Evolutionary conservation across 176 grass and related monocot species (phyloP).

Genomic region (Ampelocalamus luodianensis): DNA sequence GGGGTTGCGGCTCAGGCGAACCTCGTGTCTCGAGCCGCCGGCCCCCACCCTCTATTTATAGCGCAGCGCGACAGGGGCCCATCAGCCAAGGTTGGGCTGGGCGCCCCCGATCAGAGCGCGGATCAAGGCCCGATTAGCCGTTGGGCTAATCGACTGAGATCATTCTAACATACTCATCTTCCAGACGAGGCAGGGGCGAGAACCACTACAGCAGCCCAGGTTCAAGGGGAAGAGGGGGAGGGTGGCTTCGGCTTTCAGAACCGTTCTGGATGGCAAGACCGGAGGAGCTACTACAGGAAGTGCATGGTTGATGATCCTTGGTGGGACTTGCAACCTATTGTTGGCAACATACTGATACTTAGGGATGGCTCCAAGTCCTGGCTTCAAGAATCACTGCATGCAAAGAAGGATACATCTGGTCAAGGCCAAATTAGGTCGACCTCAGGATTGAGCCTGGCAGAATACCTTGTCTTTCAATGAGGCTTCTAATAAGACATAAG

Average conservation of each 20-base stretch:
- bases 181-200: constrained; percentile 44
- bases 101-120: too few species aligned
- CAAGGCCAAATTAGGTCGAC: constrained; percentile 18
- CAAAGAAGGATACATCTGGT: constrained; percentile 41
- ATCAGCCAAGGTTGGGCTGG: too few species aligned
- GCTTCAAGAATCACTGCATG: constrained; percentile 43
- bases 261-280: constrained; percentile 33
- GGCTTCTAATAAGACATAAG: constrained; percentile 28
- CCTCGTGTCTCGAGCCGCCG: too few species aligned
- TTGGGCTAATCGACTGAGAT: too few species aligned
- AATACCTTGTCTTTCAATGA: constrained; percentile 60
- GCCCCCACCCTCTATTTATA: too few species aligned
- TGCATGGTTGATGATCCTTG: constrained; percentile 62
- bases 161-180: constrained; percentile 32
- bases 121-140: too few species aligned
- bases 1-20: too few species aligned
- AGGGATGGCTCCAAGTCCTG: constrained; percentile 27
- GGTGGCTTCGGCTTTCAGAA: constrained; percentile 33
- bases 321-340: constrained; percentile 46
- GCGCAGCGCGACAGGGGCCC: too few species aligned
- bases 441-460: constrained; percentile 44
- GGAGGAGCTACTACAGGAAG: constrained; percentile 19
- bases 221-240: constrained; percentile 45
- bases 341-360: constrained; percentile 58
- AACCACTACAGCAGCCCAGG: constrained; percentile 38